A percentile compares a stretch with the other conserved stretches of the same genome.
Evolutionary conservation across 1,284 basidiomycete genomes (phyloP).

Genomic region (Athelia psychrophila): DNA sequence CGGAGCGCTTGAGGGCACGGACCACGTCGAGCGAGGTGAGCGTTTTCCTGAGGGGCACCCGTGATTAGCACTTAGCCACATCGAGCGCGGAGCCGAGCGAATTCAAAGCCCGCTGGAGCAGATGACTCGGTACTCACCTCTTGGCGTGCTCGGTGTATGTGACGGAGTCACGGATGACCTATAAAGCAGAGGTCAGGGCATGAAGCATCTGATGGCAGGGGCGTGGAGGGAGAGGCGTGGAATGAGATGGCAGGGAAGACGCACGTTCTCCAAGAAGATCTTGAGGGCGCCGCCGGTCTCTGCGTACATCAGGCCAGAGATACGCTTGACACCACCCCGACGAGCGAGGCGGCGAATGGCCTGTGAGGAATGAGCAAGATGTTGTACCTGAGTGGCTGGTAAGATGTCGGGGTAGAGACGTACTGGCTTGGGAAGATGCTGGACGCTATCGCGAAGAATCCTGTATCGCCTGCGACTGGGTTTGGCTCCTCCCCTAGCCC

Average conservation of each 20-base stretch:
- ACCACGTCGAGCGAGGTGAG: conserved; percentile 82
- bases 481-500: conserved; percentile 70
- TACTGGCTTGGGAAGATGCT: conserved; percentile 56
- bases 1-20: conserved; percentile 82
- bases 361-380: conserved; percentile 24
- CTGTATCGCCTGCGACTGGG: conserved; percentile 73
- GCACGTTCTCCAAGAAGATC: conserved; percentile 70
- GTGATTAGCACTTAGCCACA: not conserved
- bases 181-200: not conserved
- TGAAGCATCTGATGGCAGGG: not conserved
- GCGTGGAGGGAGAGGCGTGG: conserved; percentile 3
- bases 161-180: conserved; percentile 84
- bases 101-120: not conserved
- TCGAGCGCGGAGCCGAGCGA: not conserved
- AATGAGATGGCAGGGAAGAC: conserved; percentile 8
- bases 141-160: conserved; percentile 91
- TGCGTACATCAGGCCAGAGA: conserved; percentile 82
- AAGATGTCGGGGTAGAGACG: conserved; percentile 16
- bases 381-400: no score
- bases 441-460: conserved; percentile 76
- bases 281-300: conserved; percentile 83
- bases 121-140: conserved; percentile 34
- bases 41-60: conserved; percentile 55
- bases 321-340: conserved; percentile 84
- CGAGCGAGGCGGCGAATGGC: conserved; percentile 85